Evolutionary conservation across 192 early-diverging fungal species (phyloP), one percentile per base, ranked within the genome.

Genomic region (Coemansia sp.): DNA sequence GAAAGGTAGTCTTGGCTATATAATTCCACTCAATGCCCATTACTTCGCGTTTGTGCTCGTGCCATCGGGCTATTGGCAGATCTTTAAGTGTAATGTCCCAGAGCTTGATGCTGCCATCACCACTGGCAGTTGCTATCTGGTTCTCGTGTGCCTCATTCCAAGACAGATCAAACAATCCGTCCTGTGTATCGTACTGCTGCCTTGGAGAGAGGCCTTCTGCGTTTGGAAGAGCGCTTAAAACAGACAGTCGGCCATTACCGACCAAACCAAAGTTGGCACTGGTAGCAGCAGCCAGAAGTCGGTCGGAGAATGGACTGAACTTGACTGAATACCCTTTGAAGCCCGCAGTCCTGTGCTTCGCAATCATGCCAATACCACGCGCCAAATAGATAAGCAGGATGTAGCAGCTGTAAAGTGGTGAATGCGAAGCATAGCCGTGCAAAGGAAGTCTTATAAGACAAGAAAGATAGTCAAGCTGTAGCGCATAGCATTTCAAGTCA

Each of bases 91-190:
- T 90, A 1, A 90, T 85, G 71, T 99, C 97, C 89, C 91, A 99
- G 48, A 99, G 83, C 67, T 93, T 96, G 44, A 99, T 87, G 61
- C 89, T 90, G 34, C 97, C 97, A 68, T 99, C 97, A 47, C 97
- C 97, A 66, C 90, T 92, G 26, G 88, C 85, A 14, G 92, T 93
- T 0, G 89, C 88, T 24, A 99, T 56, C 61, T 99, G 97, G 73
- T 96, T 92, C 71, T 99, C 96, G 70, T 99, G 92, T 14, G 86
- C 61, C 73, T 99, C 97, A 72, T 89, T 95, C 97, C 97, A 99
- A 28, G 90, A 87, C 31, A 89, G 73, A 76, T 99, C 97, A 75
- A 93, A 99, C 7, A 98, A 73, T 7, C 94, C 96, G 71, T 99
- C 97, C 79, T 97, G 95, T 3, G 96, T 97, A 65, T 98, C 97